Evolutionary conservation across 2,329 filamentous ascomycete species (phyloP).

Genomic region (Alternaria arborescens): DNA sequence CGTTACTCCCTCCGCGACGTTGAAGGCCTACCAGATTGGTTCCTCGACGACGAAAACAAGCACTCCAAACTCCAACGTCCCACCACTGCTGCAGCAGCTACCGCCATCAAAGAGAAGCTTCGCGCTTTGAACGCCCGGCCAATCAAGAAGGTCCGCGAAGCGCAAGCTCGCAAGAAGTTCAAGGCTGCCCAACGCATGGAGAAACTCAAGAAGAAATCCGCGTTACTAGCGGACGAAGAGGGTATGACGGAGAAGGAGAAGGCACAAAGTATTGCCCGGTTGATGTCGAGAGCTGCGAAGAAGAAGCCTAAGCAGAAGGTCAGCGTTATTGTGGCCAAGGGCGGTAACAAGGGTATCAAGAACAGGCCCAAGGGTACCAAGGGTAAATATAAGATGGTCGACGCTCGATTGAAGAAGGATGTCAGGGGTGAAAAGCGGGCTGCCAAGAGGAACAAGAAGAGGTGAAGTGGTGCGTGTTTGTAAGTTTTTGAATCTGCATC

Average conservation of each 20-base stretch:
- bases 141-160: constrained; percentile 99
- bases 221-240: constrained; percentile 86
- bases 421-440: constrained; percentile 83
- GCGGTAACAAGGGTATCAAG: constrained; percentile 82
- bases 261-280: constrained; percentile 79
- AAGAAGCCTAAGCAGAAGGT: constrained; percentile 86
- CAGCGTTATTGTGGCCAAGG: constrained; percentile 87
- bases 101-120: constrained; percentile 92
- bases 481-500: neutral
- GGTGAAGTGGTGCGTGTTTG: constrained; percentile 6
- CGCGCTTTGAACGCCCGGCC: constrained; percentile 92
- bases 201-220: constrained; percentile 97
- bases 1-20: constrained; percentile 89
- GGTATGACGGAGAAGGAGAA: constrained; percentile 97
- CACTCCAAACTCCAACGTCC: constrained; percentile 88
- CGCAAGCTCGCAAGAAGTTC: constrained; percentile 95
- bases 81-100: constrained; percentile 88
- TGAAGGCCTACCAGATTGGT: constrained; percentile 96
- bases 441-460: constrained; percentile 73
- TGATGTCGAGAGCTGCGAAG: constrained; percentile 82
- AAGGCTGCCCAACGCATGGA: constrained; percentile 90
- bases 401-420: constrained; percentile 96
- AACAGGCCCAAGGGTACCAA: constrained; percentile 91
- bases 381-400: constrained; percentile 97
- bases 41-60: constrained; percentile 86